These are phyloP conservation scores for Tanacetum coccineum DNA, from an alignment of 129 eudicot species.

Conservation along the genomic window DNA sequence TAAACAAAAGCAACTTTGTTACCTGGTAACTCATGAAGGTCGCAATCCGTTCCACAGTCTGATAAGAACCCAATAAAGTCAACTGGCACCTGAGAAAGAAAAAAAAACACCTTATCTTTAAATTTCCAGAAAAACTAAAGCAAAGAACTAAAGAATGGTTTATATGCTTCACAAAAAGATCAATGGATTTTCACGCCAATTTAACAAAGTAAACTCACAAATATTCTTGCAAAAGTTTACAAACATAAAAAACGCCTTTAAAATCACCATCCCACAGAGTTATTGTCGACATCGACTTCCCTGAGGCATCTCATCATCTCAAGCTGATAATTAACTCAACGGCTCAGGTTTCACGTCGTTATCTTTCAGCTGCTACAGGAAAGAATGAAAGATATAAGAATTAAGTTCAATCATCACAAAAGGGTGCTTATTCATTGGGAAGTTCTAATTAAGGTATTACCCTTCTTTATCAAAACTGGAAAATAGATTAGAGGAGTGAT, in stretches of 20 bases:
- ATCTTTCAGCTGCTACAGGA: no score
- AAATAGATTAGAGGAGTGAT: no score
- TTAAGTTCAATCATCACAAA: no score
- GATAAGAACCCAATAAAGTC: slow-evolving; percentile 79
- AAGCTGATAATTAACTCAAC: slow-evolving; percentile 99
- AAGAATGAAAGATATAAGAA: no score
- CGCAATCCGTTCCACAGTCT: slow-evolving; percentile 87
- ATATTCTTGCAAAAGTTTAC: background rate
- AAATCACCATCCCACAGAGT: slow-evolving; percentile 97
- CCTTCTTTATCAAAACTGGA: no score
- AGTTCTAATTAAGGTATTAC: no score
- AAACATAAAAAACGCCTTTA: background rate
- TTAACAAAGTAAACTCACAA: background rate
- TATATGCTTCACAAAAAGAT: background rate
- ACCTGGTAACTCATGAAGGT: slow-evolving; percentile 99
- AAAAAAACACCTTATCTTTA: background rate
- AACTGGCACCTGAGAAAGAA: slow-evolving; percentile 72
- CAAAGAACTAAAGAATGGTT: background rate
- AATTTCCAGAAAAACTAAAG: background rate
- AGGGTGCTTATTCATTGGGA: no score
- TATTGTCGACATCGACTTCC: slow-evolving; percentile 98
- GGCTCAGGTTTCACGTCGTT: no score
- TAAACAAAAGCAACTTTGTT: slow-evolving; percentile 5
- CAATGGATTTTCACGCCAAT: background rate
- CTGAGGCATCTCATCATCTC: slow-evolving; percentile 99